Evolutionary conservation across 2,329 filamentous ascomycete genomes (phyloP).

Genomic region (Penicillium aurantiogriseum): DNA sequence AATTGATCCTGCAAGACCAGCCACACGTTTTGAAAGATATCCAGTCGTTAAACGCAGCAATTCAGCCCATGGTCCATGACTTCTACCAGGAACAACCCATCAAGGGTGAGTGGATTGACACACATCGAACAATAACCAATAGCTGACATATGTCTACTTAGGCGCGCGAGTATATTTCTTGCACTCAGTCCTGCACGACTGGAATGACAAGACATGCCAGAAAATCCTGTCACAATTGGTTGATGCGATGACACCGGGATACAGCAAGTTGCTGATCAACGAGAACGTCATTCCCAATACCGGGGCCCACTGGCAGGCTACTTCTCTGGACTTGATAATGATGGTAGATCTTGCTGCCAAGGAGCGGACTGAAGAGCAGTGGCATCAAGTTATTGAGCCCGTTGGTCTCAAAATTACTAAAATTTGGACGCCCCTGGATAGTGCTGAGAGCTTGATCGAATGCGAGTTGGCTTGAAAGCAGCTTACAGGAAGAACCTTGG

Average conservation of each 20-base stretch:
- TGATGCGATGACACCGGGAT: slow-evolving; percentile 32
- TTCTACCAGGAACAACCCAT: slow-evolving; percentile 33
- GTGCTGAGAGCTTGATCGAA: neutral
- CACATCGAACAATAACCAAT: neutral
- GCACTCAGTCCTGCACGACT: slow-evolving; percentile 28
- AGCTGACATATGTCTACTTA: neutral
- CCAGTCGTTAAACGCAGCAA: neutral
- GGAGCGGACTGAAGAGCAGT: slow-evolving; percentile 40
- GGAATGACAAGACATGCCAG: slow-evolving; percentile 20
- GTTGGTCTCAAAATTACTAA: slow-evolving; percentile 12
- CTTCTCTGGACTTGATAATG: slow-evolving; percentile 41
- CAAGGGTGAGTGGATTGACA: slow-evolving; percentile 19
- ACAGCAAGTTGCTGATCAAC: slow-evolving; percentile 45
- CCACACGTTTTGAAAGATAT: slow-evolving; percentile 8
- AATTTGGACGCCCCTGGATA: slow-evolving; percentile 2
- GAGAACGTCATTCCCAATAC: slow-evolving; percentile 44
- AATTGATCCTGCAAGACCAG: slow-evolving; percentile 14
- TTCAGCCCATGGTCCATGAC: slow-evolving; percentile 19
- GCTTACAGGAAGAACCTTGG: neutral
- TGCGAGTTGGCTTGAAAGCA: neutral
- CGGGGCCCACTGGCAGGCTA: slow-evolving; percentile 32
- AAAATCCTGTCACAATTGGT: slow-evolving; percentile 27
- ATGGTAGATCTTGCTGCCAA: slow-evolving; percentile 33
- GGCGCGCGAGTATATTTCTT: slow-evolving; percentile 25
- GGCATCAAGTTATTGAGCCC: slow-evolving; percentile 24